A percentile compares a stretch with the other conserved stretches of the same genome.
phyloP scores from a whole-genome alignment of 768 basidiomycete species.

The Collybia nuda region DNA sequence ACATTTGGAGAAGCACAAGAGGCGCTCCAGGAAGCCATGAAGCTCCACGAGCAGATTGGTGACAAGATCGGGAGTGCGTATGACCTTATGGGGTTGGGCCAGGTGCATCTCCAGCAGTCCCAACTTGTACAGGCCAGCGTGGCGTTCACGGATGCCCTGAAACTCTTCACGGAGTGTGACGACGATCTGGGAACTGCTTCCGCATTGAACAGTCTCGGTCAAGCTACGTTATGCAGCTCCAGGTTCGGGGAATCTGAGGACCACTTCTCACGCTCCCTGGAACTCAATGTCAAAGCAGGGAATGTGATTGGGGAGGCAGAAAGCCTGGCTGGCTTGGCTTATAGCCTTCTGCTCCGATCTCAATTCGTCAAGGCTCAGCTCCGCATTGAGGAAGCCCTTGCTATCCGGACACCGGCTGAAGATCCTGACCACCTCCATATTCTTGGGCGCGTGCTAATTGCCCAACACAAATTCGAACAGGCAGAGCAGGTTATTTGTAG shows the following conservation, averaged over 20 bases:
- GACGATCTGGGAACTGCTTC: slow-evolving; percentile 21
- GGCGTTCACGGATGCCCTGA: slow-evolving; percentile 12
- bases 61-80: slow-evolving; percentile 21
- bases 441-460: slow-evolving; percentile 19
- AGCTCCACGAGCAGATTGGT: slow-evolving; percentile 16
- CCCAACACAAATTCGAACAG: slow-evolving; percentile 13
- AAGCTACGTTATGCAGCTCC: slow-evolving; percentile 14
- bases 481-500: slow-evolving; percentile 12
- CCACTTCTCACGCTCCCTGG: slow-evolving; percentile 17
- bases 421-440: slow-evolving; percentile 25
- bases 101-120: slow-evolving; percentile 16
- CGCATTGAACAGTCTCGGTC: slow-evolving; percentile 22
- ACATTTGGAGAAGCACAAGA: slow-evolving; percentile 11
- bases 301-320: slow-evolving; percentile 21
- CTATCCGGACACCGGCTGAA: slow-evolving; percentile 16
- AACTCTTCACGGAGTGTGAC: slow-evolving; percentile 13
- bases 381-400: slow-evolving; percentile 19
- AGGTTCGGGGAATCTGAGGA: slow-evolving; percentile 17
- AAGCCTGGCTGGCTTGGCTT: slow-evolving; percentile 19
- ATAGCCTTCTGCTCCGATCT: slow-evolving; percentile 22
- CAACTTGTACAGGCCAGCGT: slow-evolving; percentile 9
- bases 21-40: slow-evolving; percentile 12
- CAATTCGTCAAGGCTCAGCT: slow-evolving; percentile 18
- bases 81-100: slow-evolving; percentile 22
- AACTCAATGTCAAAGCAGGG: slow-evolving; percentile 11